Percentiles rank a stretch among this genome's conserved stretches.
phyloP scores from a whole-genome alignment of 108 stramenopile genomes.

The Cyclotella cryptica region DNA sequence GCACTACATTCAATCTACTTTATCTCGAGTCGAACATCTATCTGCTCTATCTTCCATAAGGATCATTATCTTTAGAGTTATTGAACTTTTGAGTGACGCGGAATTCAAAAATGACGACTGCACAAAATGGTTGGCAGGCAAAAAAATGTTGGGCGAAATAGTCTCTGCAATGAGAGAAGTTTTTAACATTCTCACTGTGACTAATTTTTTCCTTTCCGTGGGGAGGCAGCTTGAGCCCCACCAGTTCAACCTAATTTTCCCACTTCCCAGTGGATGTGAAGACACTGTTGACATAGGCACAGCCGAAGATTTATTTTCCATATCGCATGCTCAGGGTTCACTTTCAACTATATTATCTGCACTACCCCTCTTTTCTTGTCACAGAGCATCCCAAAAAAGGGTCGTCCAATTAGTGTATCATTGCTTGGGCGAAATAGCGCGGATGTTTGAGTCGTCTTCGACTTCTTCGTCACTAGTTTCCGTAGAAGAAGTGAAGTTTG shows the following conservation, averaged over 20 bases:
- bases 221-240: conserved; percentile 61
- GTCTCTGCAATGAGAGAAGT: conserved; percentile 24
- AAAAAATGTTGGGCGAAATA: conserved; percentile 28
- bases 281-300: conserved; percentile 6
- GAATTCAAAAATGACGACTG: not conserved
- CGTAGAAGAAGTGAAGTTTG: conserved; percentile 48
- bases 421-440: conserved; percentile 41
- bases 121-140: conserved; percentile 28
- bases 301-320: conserved; percentile 46
- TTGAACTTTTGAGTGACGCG: conserved; percentile 38
- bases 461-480: conserved; percentile 12
- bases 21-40: conserved; percentile 14
- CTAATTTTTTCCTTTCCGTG: conserved; percentile 52
- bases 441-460: conserved; percentile 13
- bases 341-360: conserved; percentile 50
- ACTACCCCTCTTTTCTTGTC: conserved; percentile 53
- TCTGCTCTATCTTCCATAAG: conserved; percentile 40
- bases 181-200: conserved; percentile 39
- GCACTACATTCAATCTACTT: conserved; percentile 13
- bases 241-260: conserved; percentile 56
- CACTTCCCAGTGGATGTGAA: conserved; percentile 31
- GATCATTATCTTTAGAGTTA: conserved; percentile 43
- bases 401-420: conserved; percentile 50
- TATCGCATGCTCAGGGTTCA: conserved; percentile 41
- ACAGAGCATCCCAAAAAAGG: conserved; percentile 29